Evolutionary conservation across 148 eudicot species (phyloP), one percentile per base, ranked within the genome.

Genomic region (Selenicereus undatus): DNA sequence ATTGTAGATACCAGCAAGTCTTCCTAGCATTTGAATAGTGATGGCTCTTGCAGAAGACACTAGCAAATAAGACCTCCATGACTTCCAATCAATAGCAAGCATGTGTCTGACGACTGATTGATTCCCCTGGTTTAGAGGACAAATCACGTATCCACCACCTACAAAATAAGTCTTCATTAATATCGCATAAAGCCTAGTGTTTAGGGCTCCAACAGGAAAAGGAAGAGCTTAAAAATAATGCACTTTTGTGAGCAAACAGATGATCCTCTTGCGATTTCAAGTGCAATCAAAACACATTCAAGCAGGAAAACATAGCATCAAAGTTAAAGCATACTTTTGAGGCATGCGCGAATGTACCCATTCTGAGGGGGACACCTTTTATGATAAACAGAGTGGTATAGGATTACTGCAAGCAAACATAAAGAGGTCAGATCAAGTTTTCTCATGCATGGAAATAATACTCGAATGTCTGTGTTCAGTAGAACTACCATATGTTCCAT

Each of bases 31-130:
- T 32, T 80, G 84, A 51, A 86, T 83, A 62, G 94, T 90, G 48
- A 86, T 79, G 71, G 94, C 86, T 85, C 89, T 84, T 39, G 82
- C 76, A 48, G 88, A 75, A 36, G 84, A 73, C 82, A 81, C 85
- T 75, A n/a, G 79, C 36, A 88, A 14, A 71, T 84, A 88, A 43
- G 88, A 85, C 84, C 81, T 89, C 94, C 93, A 91, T 27, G 81
- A 82, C 82, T 82, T 92, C 97, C 97, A 92, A 83, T 93, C 94
- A 30, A 93, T 80, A 27, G 93, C 90, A 76, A 93, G 90, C 94
- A 93, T 91, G 84, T 93, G 90, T 71, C 84, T 93, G 65, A 93
- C 92, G 26, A 90, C 81, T 24, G 93, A 91, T 51, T 84, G 85
- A 36, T 88, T 91, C 36, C 93, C 90, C 32, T 86, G 80, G 39